Evolutionary conservation across 2,329 filamentous ascomycete genomes (phyloP).

Genomic region (Ceratocystis colombiana): DNA sequence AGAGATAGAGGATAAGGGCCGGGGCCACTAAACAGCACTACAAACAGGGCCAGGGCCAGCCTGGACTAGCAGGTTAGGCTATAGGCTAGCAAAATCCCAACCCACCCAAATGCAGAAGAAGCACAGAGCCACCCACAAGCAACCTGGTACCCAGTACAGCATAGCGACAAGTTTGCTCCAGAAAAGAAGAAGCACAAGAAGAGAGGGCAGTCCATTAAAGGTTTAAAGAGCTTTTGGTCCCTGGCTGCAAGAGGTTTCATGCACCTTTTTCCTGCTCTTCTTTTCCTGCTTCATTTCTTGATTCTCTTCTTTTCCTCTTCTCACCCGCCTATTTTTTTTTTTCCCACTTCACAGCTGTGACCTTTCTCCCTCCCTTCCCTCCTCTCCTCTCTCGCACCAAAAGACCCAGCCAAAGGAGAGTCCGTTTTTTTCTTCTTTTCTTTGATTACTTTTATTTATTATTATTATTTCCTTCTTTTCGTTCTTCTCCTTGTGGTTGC

Average conservation of each 20-base stretch:
- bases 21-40: too few relatives aligned
- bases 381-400: not conserved
- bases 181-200: not conserved
- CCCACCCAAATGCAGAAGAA: too few relatives aligned
- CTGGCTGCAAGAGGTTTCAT: constrained; percentile 3
- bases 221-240: constrained; percentile 16
- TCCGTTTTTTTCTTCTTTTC: not conserved
- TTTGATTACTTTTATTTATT: constrained; percentile 8
- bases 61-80: too few relatives aligned
- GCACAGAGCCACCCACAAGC: too few relatives aligned
- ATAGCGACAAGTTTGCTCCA: not conserved
- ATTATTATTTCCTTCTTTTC: constrained; percentile 21
- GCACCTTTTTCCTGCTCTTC: constrained; percentile 15
- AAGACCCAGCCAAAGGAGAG: constrained; percentile 9
- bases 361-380: not conserved
- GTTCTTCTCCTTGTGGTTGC: constrained; percentile 26
- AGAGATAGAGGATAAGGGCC: too few relatives aligned
- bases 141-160: not conserved
- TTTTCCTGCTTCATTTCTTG: constrained; percentile 18
- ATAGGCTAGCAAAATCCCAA: too few relatives aligned
- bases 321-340: not conserved
- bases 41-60: too few relatives aligned
- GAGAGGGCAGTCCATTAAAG: not conserved
- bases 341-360: too few relatives aligned
- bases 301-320: constrained; percentile 10